Base-by-base conservation (phyloP, 2,329 filamentous ascomycete species). In the Berkeleyomyces rouxiae region DNA sequence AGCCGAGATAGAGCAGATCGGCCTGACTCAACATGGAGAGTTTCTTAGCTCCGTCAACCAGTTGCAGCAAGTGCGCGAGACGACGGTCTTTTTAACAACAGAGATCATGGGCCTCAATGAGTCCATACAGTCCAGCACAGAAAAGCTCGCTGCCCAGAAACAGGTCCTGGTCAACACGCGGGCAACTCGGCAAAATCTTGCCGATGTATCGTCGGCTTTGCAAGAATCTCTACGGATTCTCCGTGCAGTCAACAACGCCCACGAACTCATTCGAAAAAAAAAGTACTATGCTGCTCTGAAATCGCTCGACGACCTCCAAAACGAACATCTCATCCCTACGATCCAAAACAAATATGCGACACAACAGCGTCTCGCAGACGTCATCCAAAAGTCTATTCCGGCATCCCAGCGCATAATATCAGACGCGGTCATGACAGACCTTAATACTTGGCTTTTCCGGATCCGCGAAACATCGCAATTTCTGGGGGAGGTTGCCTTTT, bases 381-480 rank as follows among this genome's bases (percentile, higher is more conserved):
- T 96, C 76, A 97, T 99, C 67, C 92, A 96, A 72, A 90, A 90
- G 68, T 97, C 92, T 0, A 92, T 97, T 40, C 93, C 93, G 1
- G 85, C 88, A 3, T 96, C 90, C 0, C 90, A 96, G 70, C 90
- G 89, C 69, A 84, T 89, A 59, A 96, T 99, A 63, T 92, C 92
- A 3, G 92, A 97, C 73, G 90, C 91, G 11, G 93, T 99, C 67
- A 97, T 97, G 90, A 87, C 83, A 1, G 93, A 99, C 73, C 75
- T 99, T 62, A 97, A 97, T 70, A 96, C 90, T 0, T 99, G 93
- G 93, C 78, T 99, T 7, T 99, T 87, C 70, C 85, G 89, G 31
- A 95, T 99, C 66, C 85, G 93, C 69, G 93, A 99, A 73, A 95
- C 90, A 16, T 96, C 93, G 1, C 92, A 96, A 68, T 96, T 96